These are phyloP conservation scores for Aspergillus taichungensis DNA, from an alignment of 495 filamentous ascomycete genomes.

Conservation along the genomic window DNA sequence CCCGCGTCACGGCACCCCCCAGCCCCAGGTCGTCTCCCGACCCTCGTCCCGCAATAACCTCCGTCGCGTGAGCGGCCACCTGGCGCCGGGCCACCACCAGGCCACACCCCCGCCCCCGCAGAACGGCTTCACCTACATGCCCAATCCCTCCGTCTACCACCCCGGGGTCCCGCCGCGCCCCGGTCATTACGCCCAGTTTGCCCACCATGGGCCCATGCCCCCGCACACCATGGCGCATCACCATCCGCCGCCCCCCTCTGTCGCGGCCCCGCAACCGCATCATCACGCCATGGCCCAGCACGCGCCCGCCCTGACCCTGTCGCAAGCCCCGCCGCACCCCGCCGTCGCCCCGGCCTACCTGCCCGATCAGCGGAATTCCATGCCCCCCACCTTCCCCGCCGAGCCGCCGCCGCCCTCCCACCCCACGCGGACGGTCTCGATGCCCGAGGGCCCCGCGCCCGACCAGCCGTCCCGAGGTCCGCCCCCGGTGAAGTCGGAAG, in stretches of 20 bases:
- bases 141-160: slow-evolving; percentile 78
- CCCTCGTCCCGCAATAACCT: slow-evolving; percentile 76
- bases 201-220: slow-evolving; percentile 31
- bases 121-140: slow-evolving; percentile 78
- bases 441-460: slow-evolving; percentile 25
- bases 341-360: slow-evolving; percentile 51
- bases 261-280: slow-evolving; percentile 27
- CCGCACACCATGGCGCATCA: slow-evolving; percentile 24
- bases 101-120: slow-evolving; percentile 50
- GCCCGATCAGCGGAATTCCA: slow-evolving; percentile 54
- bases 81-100: slow-evolving; percentile 57
- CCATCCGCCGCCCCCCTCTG: slow-evolving; percentile 19
- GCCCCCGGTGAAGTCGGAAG: slow-evolving; percentile 27
- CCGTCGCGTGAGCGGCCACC: slow-evolving; percentile 65
- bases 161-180: slow-evolving; percentile 49
- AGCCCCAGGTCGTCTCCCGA: slow-evolving; percentile 65
- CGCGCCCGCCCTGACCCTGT: too few relatives aligned
- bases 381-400: slow-evolving; percentile 41
- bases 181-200: slow-evolving; percentile 40
- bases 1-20: slow-evolving; percentile 69
- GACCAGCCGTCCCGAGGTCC: slow-evolving; percentile 30
- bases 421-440: slow-evolving; percentile 32
- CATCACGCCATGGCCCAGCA: slow-evolving; percentile 51
- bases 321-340: too few relatives aligned
- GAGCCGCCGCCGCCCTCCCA: slow-evolving; percentile 33